phyloP scores from a whole-genome alignment of 192 early-diverging fungal genomes.

The Kickxella alabastrina region DNA sequence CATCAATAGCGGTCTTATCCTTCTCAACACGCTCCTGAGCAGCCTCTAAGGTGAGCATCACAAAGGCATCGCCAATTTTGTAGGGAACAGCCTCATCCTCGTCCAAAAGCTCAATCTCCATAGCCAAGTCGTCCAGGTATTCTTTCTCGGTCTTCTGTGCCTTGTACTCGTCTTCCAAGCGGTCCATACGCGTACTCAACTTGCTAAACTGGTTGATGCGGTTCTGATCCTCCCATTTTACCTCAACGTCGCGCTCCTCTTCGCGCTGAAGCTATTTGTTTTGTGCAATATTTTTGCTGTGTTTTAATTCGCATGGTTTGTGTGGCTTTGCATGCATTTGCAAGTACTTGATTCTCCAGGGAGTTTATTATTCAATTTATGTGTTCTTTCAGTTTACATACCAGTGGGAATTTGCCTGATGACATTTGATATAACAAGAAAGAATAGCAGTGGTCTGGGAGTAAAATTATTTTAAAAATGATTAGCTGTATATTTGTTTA shows the following conservation, averaged over 20 bases:
- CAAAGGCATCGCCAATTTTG: slow-evolving; percentile 87
- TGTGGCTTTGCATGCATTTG: neutral
- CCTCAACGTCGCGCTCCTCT: slow-evolving; percentile 84
- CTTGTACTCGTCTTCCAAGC: slow-evolving; percentile 74
- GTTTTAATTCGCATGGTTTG: too few relatives aligned
- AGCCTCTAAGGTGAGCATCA: slow-evolving; percentile 66
- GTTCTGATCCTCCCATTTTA: slow-evolving; percentile 96
- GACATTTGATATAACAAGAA: too few relatives aligned
- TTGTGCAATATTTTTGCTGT: neutral
- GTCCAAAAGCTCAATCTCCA: slow-evolving; percentile 86
- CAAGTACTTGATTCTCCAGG: neutral
- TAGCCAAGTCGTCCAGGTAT: slow-evolving; percentile 88
- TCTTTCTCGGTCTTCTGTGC: slow-evolving; percentile 88
- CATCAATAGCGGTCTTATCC: slow-evolving; percentile 58
- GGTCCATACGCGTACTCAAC: slow-evolving; percentile 72
- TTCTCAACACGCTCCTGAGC: slow-evolving; percentile 68
- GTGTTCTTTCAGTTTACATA: too few relatives aligned
- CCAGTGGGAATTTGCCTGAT: slow-evolving; percentile 27
- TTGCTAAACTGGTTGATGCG: slow-evolving; percentile 93
- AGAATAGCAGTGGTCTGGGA: too few relatives aligned
- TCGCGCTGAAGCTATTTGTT: slow-evolving; percentile 52
- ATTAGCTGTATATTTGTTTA: too few relatives aligned
- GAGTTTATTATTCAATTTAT: too few relatives aligned
- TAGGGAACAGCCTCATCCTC: slow-evolving; percentile 83
- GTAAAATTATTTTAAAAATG: too few relatives aligned